phyloP scores from a whole-genome alignment of 2,329 filamentous ascomycete species.

The Colletotrichum tropicicola region DNA sequence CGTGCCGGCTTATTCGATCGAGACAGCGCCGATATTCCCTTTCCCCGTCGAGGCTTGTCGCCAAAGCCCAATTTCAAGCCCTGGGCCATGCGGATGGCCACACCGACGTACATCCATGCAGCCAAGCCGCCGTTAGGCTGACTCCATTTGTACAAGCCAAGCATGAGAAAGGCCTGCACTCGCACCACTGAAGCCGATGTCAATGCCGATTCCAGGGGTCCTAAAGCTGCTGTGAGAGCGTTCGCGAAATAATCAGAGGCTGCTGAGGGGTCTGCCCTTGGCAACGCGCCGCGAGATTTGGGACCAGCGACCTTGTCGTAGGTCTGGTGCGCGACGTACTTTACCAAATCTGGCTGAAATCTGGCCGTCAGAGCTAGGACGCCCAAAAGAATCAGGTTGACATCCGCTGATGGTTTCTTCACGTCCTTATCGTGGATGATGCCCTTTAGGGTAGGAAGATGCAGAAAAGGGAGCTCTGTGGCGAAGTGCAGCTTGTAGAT shows the following conservation, averaged over 20 bases:
- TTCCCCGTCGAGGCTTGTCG: slow-evolving; percentile 45
- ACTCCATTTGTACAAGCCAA: slow-evolving; percentile 77
- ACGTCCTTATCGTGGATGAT: slow-evolving; percentile 51
- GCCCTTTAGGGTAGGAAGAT: slow-evolving; percentile 70
- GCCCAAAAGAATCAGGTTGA: slow-evolving; percentile 69
- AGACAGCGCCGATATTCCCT: not conserved
- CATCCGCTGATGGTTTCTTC: slow-evolving; percentile 51
- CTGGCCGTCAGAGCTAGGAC: slow-evolving; percentile 75
- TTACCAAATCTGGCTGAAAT: slow-evolving; percentile 70
- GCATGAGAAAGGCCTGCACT: slow-evolving; percentile 75
- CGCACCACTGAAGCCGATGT: slow-evolving; percentile 66
- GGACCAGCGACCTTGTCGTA: slow-evolving; percentile 35
- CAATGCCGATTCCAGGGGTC: slow-evolving; percentile 55
- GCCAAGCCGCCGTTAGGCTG: slow-evolving; percentile 65
- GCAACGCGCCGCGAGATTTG: slow-evolving; percentile 44
- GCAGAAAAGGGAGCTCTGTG: slow-evolving; percentile 77
- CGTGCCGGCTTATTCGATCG: slow-evolving; percentile 28
- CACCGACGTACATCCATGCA: slow-evolving; percentile 73
- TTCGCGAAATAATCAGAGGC: slow-evolving; percentile 73
- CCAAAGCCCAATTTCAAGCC: slow-evolving; percentile 69
- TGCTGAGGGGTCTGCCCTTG: slow-evolving; percentile 57
- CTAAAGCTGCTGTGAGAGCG: slow-evolving; percentile 62
- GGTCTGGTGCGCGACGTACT: slow-evolving; percentile 56
- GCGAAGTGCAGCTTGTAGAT: slow-evolving; percentile 78
- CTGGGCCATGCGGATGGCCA: slow-evolving; percentile 72